phyloP scores from a whole-genome alignment of 2,329 filamentous ascomycete genomes.

The Talaromyces sp. region DNA sequence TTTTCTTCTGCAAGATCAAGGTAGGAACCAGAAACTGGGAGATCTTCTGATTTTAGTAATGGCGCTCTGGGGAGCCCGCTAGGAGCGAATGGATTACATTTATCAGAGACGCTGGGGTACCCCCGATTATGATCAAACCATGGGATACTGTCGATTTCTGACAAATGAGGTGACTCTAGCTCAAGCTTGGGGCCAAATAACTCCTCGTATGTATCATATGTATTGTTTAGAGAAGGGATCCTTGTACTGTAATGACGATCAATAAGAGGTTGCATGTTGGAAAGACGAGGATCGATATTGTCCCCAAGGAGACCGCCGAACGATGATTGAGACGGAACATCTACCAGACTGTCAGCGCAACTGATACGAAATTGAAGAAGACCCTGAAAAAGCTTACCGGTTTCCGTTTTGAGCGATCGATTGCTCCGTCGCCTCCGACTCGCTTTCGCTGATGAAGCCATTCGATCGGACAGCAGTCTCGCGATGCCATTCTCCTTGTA shows the following conservation, averaged over 20 bases:
- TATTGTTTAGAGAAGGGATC: not conserved
- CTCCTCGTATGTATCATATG: not conserved
- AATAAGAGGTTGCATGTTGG: not conserved
- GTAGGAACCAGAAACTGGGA: slow-evolving; percentile 22
- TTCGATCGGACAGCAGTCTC: slow-evolving; percentile 70
- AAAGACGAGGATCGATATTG: slow-evolving; percentile 17
- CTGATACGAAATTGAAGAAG: not conserved
- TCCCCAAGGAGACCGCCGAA: slow-evolving; percentile 5
- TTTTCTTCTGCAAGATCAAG: slow-evolving; percentile 26
- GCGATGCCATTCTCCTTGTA: slow-evolving; percentile 69
- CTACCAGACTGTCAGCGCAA: not conserved
- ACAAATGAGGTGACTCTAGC: not conserved
- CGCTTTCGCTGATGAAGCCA: slow-evolving; percentile 73
- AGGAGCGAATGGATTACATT: not conserved
- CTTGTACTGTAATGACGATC: not conserved
- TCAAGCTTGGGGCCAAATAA: slow-evolving; percentile 3
- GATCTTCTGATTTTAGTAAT: slow-evolving; percentile 21
- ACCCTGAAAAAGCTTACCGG: not conserved
- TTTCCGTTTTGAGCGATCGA: not conserved
- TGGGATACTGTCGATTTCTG: not conserved
- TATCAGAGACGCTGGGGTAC: not conserved
- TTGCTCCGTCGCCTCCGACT: slow-evolving; percentile 53
- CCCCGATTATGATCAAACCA: not conserved
- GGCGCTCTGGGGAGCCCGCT: not conserved
- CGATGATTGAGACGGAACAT: slow-evolving; percentile 1